phyloP scores from a whole-genome alignment of 2,329 filamentous ascomycete species.

The Exophiala spinifera region DNA sequence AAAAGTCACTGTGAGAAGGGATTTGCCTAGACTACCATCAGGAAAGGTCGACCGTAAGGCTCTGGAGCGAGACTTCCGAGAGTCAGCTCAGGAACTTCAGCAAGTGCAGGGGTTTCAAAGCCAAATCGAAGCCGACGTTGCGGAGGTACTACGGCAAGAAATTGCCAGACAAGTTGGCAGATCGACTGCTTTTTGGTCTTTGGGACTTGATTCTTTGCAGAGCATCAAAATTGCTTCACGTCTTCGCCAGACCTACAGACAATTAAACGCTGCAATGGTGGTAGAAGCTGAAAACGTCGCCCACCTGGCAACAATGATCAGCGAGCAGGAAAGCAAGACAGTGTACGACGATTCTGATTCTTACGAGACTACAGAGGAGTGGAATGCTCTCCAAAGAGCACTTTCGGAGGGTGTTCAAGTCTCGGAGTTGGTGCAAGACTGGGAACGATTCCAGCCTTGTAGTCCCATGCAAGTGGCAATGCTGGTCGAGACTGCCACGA shows the following conservation, averaged over 20 bases:
- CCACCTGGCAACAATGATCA: conserved; percentile 14
- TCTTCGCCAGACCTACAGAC: conserved; percentile 57
- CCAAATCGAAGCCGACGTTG: conserved; percentile 35
- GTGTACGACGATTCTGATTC: not conserved
- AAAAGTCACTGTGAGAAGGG: conserved; percentile 61
- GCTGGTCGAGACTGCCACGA: conserved; percentile 67
- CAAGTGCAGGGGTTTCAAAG: conserved; percentile 8
- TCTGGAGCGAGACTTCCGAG: conserved; percentile 46
- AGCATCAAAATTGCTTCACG: conserved; percentile 63
- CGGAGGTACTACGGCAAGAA: conserved; percentile 41
- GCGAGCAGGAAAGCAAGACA: not conserved
- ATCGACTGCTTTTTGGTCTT: conserved; percentile 47
- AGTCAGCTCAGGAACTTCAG: not conserved
- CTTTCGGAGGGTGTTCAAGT: not conserved
- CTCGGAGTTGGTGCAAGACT: conserved; percentile 15
- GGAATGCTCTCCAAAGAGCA: conserved; percentile 9
- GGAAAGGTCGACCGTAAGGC: conserved; percentile 75
- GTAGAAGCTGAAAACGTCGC: conserved; percentile 54
- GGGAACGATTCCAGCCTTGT: conserved; percentile 54
- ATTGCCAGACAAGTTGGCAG: conserved; percentile 40
- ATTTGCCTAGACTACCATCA: conserved; percentile 73
- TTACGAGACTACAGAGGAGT: conserved; percentile 10
- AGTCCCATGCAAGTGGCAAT: conserved; percentile 75
- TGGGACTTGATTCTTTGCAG: conserved; percentile 65
- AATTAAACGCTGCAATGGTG: conserved; percentile 59